A percentile compares a stretch with the other conserved stretches of the same genome.
These are phyloP conservation scores for Agaricus sinodeliciosus DNA, from an alignment of 768 basidiomycete species.

Conservation along the genomic window DNA sequence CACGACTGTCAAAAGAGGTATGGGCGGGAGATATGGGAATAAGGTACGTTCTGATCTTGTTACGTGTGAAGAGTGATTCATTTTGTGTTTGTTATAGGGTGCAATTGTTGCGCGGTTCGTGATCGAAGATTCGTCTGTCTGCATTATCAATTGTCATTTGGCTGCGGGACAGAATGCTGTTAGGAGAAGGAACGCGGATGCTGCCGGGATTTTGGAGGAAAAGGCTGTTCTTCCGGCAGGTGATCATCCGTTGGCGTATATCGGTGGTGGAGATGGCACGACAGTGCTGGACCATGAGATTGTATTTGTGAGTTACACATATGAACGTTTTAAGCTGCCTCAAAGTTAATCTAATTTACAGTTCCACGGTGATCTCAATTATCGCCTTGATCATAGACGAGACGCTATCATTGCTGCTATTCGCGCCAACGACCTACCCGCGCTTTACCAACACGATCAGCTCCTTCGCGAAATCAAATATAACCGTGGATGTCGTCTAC, in stretches of 20 bases:
- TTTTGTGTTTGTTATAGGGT: constrained; percentile 42
- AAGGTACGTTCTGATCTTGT: constrained; percentile 48
- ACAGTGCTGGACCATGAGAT: constrained; percentile 95
- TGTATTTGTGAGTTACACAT: constrained; percentile 59
- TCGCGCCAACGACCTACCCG: constrained; percentile 54
- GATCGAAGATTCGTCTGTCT: constrained; percentile 87
- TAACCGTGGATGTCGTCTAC: constrained; percentile 84
- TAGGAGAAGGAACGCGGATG: constrained; percentile 78
- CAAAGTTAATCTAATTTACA: constrained; percentile 20
- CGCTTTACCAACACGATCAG: constrained; percentile 76
- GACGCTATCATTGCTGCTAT: constrained; percentile 74
- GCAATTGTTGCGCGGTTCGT: constrained; percentile 87
- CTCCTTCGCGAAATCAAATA: constrained; percentile 81
- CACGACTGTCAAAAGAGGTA: constrained; percentile 85
- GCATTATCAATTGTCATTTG: constrained; percentile 95
- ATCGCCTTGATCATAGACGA: constrained; percentile 90
- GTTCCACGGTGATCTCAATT: constrained; percentile 95
- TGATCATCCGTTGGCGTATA: constrained; percentile 60
- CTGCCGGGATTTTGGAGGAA: constrained; percentile 83
- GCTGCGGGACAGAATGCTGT: constrained; percentile 90
- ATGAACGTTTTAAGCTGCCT: not conserved
- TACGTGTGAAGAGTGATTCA: not conserved
- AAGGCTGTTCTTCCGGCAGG: constrained; percentile 56
- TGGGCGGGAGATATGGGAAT: constrained; percentile 91
- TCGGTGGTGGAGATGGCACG: constrained; percentile 88